Conservation (phyloP, 805 yeast genomes). For the Pichia rugopelliculosa region DNA sequence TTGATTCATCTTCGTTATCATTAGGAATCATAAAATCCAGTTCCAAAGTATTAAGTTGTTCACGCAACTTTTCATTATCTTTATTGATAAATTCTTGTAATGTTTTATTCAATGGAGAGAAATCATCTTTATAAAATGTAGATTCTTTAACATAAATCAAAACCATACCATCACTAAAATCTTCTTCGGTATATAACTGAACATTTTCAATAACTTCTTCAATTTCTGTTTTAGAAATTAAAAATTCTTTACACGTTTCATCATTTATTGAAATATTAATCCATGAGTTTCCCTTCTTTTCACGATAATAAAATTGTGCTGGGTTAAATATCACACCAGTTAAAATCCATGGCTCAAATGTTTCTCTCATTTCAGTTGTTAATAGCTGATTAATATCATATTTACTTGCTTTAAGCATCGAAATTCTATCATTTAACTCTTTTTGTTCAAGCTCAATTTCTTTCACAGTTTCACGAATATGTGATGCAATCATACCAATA, state of each 20-base stretch:
- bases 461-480: not conserved
- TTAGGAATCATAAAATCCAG: not conserved
- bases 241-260: slow-evolving; percentile 23
- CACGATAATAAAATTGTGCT: slow-evolving; percentile 25
- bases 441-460: slow-evolving; percentile 13
- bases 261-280: slow-evolving; percentile 22
- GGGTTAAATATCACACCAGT: slow-evolving; percentile 31
- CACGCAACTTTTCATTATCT: slow-evolving; percentile 24
- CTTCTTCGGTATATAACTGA: slow-evolving; percentile 15
- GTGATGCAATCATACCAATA: slow-evolving; percentile 1
- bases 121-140: slow-evolving; percentile 13
- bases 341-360: slow-evolving; percentile 32
- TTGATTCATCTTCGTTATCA: not conserved
- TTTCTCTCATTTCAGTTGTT: slow-evolving; percentile 12
- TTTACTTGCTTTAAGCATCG: slow-evolving; percentile 15
- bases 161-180: slow-evolving; percentile 27
- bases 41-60: slow-evolving; percentile 1
- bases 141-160: slow-evolving; percentile 29
- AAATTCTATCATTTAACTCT: slow-evolving; percentile 12
- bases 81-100: slow-evolving; percentile 25
- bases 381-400: slow-evolving; percentile 24
- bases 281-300: slow-evolving; percentile 25
- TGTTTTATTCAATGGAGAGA: slow-evolving; percentile 17
- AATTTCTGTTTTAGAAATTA: slow-evolving; percentile 17
- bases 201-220: slow-evolving; percentile 20